Base-by-base conservation (phyloP, 345 rosid genomes). In the Pelargonium nanum region DNA sequence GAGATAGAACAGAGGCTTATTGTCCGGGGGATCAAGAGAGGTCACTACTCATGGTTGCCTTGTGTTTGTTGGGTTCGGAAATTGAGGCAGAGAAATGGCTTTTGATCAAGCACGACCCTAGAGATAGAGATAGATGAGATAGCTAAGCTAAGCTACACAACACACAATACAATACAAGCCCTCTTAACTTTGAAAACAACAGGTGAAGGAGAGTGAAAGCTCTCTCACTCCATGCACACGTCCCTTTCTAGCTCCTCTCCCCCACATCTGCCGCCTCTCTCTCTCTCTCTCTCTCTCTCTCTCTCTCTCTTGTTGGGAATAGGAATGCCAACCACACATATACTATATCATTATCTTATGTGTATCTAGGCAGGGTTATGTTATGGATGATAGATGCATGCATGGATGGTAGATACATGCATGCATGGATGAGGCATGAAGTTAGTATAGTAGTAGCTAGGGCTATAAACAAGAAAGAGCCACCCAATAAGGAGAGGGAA, bases 141-240 rank as follows among this genome's bases (percentile, higher is more conserved):
- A 40, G 15, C 15, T 17, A 40, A 40, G 48, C 48, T 6, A 40
- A 40, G 48, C 48, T 40, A 40, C 48, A 40, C 13, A 40, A 40
- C 48, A 40, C 48, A 40, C 48, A 40, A 40, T 40, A 40, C 48
- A 40, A 40, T 12, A 40, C 48, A 40, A 44, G 66, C 55, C 59
- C 58, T 71, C 68, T 72, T 79, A 76, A 88, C 70, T 81, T 67
- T 78, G 98, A 91, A 86, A 91, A 83, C 75, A 86, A 88, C 96
- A 67, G 76, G 70, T 91, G 98, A 86, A 83, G 84, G 97, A 79
- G 71, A 45, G 50, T 67, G 80, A 84, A 83, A 81, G 91, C 83
- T 82, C 78, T 81, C 75, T 78, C 75, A 79, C 72, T 77, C 78
- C 95, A 85, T 92, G 97, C 97, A 89, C 76, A 82, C 85, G 98